Evolutionary conservation across 83 land plant genomes (phyloP).

Genomic region (Larix sibirica): DNA sequence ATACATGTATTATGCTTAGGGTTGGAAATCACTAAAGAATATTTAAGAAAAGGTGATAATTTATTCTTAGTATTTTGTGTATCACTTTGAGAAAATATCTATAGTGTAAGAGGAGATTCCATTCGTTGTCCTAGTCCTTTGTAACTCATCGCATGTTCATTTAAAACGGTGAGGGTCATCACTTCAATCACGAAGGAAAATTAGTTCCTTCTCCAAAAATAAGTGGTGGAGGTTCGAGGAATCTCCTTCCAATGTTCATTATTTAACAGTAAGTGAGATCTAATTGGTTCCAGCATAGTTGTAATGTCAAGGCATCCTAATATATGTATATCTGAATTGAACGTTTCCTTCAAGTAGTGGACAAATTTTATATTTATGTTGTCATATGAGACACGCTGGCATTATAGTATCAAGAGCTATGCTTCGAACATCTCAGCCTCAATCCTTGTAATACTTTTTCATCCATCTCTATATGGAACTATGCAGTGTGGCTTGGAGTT

Average conservation of each 20-base stretch:
- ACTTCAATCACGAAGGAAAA: not conserved
- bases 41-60: not conserved
- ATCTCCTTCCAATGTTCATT: not conserved
- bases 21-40: not conserved
- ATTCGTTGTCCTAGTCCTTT: not conserved
- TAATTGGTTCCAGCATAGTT: not conserved
- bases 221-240: not conserved
- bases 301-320: not conserved
- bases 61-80: too few relatives aligned
- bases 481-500: too few relatives aligned
- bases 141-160: not conserved
- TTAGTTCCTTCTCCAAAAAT: not conserved
- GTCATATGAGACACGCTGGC: not conserved
- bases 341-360: not conserved
- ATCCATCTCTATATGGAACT: too few relatives aligned
- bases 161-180: not conserved
- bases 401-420: too few relatives aligned
- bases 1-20: slow-evolving; percentile 61
- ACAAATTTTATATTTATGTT: not conserved
- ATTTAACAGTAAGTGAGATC: not conserved
- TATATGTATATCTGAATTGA: not conserved
- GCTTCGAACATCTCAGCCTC: too few relatives aligned
- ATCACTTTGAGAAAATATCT: too few relatives aligned
- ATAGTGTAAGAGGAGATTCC: not conserved
- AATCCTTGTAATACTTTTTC: too few relatives aligned